Evolutionary conservation across 202 grass and related monocot species (phyloP), one percentile per base, ranked within the genome.

Genomic region (Sporobolus alterniflorus): DNA sequence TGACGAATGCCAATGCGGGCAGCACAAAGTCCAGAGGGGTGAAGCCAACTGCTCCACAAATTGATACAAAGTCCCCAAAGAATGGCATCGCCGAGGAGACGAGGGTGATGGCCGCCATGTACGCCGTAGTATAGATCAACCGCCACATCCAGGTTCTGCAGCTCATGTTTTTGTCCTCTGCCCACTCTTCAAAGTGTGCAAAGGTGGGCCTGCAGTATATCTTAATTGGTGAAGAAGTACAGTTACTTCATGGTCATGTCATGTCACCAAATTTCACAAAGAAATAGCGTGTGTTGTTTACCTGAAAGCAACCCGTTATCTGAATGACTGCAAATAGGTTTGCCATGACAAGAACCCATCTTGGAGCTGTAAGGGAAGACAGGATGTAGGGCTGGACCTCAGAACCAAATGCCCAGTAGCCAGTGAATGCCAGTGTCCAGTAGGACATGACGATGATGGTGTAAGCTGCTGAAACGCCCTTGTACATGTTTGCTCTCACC

Each of bases 241-340:
- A 25, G n/a, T 81, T 83, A 84, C 14, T 56, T 50, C 22, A 31
- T 56, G 12, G 11, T 39, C 60, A 29, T 1, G 11, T 39, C 60
- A 29, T 1, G 3, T 2, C 7, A 72, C 66, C 25, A 22, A 26
- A 51, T 36, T 21, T 10, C 2, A 36, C 55, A 42, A 41, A 36
- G 33, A 67, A 63, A 33, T 20, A 14, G 28, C 5, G 79, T 9
- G 63, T 55, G 62, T 44, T 55, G 62, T 44, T 79, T 92, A 94
- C 90, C 94, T 97, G 94, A 68, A 89, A 94, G 85, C 92, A 97
- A 59, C 94, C 94, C 69, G 81, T 80, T 60, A 97, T 94, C 77
- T 97, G 90, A 84, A 94, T 72, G 10, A 94, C 90, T 24, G 94
- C 94, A 94, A 97, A 94, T 15, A 92, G 25, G 80, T 97, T 97